phyloP scores from a whole-genome alignment of 495 filamentous ascomycete genomes.

The Penicillium crystallinum region DNA sequence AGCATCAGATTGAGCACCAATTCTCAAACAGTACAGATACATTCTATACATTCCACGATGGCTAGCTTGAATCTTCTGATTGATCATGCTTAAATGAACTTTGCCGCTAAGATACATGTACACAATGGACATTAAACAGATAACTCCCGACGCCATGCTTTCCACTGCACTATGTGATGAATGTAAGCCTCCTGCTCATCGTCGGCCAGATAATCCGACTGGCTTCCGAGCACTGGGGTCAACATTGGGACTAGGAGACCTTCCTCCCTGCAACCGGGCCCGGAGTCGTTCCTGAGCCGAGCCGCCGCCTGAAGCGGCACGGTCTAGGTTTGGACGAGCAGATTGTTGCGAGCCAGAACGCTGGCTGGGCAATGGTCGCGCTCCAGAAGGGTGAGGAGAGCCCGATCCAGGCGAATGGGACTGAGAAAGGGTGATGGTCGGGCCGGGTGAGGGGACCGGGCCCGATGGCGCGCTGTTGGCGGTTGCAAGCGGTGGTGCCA shows the following conservation, averaged over 20 bases:
- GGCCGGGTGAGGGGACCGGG: conserved; percentile 12
- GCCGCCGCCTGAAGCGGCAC: conserved; percentile 30
- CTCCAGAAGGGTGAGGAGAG: conserved; percentile 35
- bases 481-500: conserved; percentile 18
- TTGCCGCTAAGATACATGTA: background rate
- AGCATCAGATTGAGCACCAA: too few species aligned
- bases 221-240: conserved; percentile 37
- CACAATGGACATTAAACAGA: background rate
- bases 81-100: background rate
- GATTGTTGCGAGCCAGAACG: conserved; percentile 67
- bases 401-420: conserved; percentile 16
- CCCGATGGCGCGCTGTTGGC: conserved; percentile 19
- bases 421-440: conserved; percentile 11
- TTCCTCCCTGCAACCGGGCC: conserved; percentile 56
- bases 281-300: conserved; percentile 66
- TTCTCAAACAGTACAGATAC: background rate
- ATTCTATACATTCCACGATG: background rate
- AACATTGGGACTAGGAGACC: conserved; percentile 35
- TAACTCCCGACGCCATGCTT: conserved; percentile 25
- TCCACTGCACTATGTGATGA: conserved; percentile 7
- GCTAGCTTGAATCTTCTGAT: background rate
- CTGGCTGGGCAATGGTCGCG: conserved; percentile 64
- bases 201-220: conserved; percentile 21
- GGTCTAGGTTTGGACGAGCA: conserved; percentile 38
- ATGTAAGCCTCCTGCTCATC: conserved; percentile 12